Evolutionary conservation across 2,329 filamentous ascomycete genomes (phyloP), one percentile per base, ranked within the genome.

Genomic region (Xylariaceae sp.): DNA sequence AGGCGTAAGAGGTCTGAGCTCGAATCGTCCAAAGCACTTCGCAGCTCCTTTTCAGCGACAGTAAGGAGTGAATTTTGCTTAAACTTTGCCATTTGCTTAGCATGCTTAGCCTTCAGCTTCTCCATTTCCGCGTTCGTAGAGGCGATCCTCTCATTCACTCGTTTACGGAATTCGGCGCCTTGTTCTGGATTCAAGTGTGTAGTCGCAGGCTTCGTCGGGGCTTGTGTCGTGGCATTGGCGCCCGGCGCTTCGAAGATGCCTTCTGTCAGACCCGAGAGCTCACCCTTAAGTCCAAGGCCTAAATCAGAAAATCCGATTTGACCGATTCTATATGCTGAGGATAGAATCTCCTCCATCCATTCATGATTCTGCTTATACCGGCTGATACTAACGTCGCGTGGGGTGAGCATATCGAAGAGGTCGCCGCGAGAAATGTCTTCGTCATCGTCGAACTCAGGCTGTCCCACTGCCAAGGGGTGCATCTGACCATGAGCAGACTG

Each of bases 291-390:
- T 3, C 94, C 94, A 8, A 97, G 78, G 0, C 92, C 92, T 39
- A 97, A 83, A 71, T 96, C 92, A 2, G 92, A 85, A 0, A 93
- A 92, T 7, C 88, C 85, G 59, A 99, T 96, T 71, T 95, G 90
- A 53, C 83, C 83, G 62, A 93, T 88, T 23, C 88, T 82, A 71
- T 96, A 97, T 0, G 92, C 91, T 1, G 93, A 97, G 0, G 89
- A 90, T 56, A 97, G 83, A 34, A 99, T 87, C 75, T 99, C 93
- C 71, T 97, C 94, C 90, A 99, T 96, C 94, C 93, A 97, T 73
- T 96, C 91, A 69, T 99, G 93, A 68, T 99, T 95, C 71, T 97
- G 92, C 72, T 88, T 88, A 73, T 97, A 99, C 57, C 94, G 85
- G 64, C 86, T 85, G 61, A 90, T 80, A 67, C 92, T 96, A 62